These are phyloP conservation scores for Glycyrrhiza uralensis DNA, from an alignment of 306 rosid genomes.

Conservation along the genomic window DNA sequence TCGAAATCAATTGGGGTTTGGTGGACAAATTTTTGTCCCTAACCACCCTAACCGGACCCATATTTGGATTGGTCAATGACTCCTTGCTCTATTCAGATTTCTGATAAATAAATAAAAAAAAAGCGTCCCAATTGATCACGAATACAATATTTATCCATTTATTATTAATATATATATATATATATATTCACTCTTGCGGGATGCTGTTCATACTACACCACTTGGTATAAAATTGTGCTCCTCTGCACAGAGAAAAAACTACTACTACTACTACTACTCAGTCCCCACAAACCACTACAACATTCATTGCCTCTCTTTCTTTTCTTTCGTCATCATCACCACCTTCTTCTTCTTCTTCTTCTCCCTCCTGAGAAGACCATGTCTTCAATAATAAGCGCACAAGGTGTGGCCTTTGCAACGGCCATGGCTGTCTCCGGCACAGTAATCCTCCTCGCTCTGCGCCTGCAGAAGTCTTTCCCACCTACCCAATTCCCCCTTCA, in stretches of 20 bases:
- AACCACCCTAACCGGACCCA: too few relatives aligned
- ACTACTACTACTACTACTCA: too few relatives aligned
- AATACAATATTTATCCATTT: constrained; percentile 16
- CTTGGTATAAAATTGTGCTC: neutral
- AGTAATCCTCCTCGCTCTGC: constrained; percentile 76
- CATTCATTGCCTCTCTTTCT: neutral
- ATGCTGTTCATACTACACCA: neutral
- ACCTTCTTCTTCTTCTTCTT: too few relatives aligned
- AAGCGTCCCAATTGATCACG: neutral
- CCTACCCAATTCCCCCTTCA: constrained; percentile 36
- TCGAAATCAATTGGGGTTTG: too few relatives aligned
- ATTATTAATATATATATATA: too few relatives aligned
- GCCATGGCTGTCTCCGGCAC: constrained; percentile 99
- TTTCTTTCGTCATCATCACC: neutral
- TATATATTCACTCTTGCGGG: neutral
- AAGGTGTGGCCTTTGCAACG: constrained; percentile 85
- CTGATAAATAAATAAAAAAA: neutral
- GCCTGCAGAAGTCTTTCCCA: constrained; percentile 57
- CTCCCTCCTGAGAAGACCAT: constrained; percentile 23
- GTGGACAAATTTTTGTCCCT: too few relatives aligned
- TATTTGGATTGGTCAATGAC: neutral
- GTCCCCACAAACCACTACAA: neutral
- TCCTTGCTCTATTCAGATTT: neutral
- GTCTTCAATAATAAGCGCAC: constrained; percentile 64
- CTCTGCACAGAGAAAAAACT: neutral